Base-by-base conservation (phyloP, 768 basidiomycete species). In the Suillus subaureus region DNA sequence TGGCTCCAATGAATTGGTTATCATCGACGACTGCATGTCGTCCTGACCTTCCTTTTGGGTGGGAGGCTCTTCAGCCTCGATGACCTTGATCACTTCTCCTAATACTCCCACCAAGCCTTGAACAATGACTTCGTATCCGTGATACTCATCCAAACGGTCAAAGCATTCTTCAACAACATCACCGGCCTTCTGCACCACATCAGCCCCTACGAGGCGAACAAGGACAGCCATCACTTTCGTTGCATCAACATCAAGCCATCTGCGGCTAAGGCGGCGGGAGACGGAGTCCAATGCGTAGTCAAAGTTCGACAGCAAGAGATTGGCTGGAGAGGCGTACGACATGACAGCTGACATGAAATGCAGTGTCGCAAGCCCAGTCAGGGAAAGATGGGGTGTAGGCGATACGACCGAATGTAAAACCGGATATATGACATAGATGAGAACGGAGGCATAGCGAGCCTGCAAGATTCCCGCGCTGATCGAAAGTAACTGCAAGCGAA, bases 151-250 rank as follows among this genome's bases (percentile, higher is more conserved):
- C 23, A 99, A 81, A 35, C 96, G 88, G 76, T 98, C 97, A 70
- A 99, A 99, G 67, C 97, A 96, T 75, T 97, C 96, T 76, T 97
- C 97, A 12, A 99, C 95, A 12, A 99, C 89, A 75, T 98, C 97
- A 16, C 91, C 89, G 9, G 97, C 96, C 70, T 89, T 89, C 55
- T 92, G 89, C 0, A 99, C 93, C 39, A 99, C 88, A 63, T 92
- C 91, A 35, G 83, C 82, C 0, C 97, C 97, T 8, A 97, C 93
- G 15, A 99, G 82, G 11, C 91, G 89, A 64, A 99, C 86, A 73
- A 98, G 88, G 33, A 96, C 79, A 16, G 88, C 85, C 26, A 99
- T 82, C 7, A 99, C 96, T 68, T 93, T 90, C 11, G 96, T 92
- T 0, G 97, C 97, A 40, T 92, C 89, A 2, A 93, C 83, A 67